Conservation (phyloP, 345 rosid genomes). For the Crucihimalaya himalaica region DNA sequence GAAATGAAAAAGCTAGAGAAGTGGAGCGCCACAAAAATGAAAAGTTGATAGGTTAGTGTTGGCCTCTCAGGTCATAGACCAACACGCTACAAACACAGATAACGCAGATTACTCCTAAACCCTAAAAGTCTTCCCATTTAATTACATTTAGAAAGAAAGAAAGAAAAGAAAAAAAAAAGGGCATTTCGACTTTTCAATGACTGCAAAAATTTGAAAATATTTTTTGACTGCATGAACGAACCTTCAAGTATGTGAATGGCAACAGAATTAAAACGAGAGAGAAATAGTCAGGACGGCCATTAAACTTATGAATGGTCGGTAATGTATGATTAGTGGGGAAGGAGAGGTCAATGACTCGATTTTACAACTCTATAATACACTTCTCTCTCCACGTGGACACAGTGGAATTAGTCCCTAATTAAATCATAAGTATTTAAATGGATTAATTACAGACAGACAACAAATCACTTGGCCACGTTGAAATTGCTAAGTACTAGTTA, state of each 20-base stretch:
- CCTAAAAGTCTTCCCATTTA: conserved; percentile 6
- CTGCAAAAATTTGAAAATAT: conserved; percentile 1
- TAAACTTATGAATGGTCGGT: conserved; percentile 31
- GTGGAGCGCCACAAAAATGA: conserved; percentile 38
- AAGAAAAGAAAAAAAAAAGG: no score
- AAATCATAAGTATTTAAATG: conserved; percentile 12
- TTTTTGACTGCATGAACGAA: conserved; percentile 11
- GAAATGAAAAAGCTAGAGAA: conserved; percentile 26
- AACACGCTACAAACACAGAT: conserved; percentile 1
- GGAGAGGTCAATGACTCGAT: conserved; percentile 20
- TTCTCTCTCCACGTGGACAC: conserved; percentile 35
- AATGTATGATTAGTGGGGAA: conserved; percentile 30
- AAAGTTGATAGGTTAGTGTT: neutral
- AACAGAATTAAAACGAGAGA: neutral
- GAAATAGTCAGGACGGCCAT: conserved; percentile 30
- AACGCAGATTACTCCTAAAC: conserved; percentile 4
- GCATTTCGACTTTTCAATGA: neutral
- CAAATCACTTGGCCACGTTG: conserved; percentile 41
- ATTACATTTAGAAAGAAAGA: neutral
- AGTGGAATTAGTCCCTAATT: conserved; percentile 27
- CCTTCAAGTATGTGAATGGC: conserved; percentile 12
- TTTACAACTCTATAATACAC: neutral
- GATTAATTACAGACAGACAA: conserved; percentile 34
- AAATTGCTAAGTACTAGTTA: conserved; percentile 24
- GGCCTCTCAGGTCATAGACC: conserved; percentile 17